Percentiles rank a stretch among this genome's conserved stretches.
Conservation (phyloP, 2,329 filamentous ascomycete species). For the Clathrospora elynae region DNA sequence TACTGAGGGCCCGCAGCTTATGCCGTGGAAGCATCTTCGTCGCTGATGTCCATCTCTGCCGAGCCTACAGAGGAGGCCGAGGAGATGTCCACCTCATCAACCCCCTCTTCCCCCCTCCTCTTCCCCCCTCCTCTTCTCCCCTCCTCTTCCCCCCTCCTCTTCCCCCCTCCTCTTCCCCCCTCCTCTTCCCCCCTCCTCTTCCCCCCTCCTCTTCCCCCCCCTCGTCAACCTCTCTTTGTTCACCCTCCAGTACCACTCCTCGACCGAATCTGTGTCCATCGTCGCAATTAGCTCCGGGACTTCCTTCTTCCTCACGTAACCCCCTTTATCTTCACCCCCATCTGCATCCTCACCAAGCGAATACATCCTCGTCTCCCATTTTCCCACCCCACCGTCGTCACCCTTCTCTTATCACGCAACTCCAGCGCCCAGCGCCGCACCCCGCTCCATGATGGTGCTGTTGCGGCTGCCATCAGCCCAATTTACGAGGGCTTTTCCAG, state of each 20-base stretch:
- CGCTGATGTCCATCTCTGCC: slow-evolving; percentile 1
- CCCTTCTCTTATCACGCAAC: slow-evolving; percentile 1
- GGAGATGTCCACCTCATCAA: neutral
- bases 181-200: neutral
- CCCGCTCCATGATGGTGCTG: no score
- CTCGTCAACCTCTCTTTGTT: slow-evolving; percentile 1
- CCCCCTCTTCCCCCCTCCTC: neutral
- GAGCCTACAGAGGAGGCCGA: neutral
- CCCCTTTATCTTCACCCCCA: neutral
- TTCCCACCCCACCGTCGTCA: neutral
- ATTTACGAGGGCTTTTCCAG: neutral
- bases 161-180: slow-evolving; percentile 8
- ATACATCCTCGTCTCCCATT: no score
- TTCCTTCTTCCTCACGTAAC: slow-evolving; percentile 1
- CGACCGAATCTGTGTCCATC: neutral
- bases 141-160: neutral
- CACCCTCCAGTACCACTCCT: slow-evolving; percentile 7
- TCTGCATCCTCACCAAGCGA: no score
- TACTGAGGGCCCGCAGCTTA: no score
- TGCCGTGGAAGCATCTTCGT: no score
- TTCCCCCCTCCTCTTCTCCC: slow-evolving; percentile 1
- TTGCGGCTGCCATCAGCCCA: slow-evolving; percentile 2
- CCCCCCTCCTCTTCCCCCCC: neutral
- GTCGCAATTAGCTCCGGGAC: neutral
- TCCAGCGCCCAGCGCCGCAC: slow-evolving; percentile 3